Percentiles rank a stretch among this genome's conserved stretches.
phyloP scores from a whole-genome alignment of 202 grass and related monocot genomes.

The Setaria italica region DNA sequence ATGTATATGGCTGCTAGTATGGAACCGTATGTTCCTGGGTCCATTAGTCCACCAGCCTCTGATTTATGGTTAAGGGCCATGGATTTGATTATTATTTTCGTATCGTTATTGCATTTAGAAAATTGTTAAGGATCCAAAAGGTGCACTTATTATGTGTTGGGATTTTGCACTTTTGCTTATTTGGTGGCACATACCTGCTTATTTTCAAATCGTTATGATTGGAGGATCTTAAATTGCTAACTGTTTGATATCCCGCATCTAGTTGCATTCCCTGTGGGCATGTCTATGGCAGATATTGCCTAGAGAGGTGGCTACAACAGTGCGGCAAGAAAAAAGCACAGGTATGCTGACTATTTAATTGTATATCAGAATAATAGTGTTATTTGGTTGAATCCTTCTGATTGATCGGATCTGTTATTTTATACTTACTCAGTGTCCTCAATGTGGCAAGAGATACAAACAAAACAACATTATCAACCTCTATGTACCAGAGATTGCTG shows the following conservation, averaged over 20 bases:
- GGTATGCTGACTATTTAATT: constrained; percentile 35
- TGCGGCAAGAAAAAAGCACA: constrained; percentile 71
- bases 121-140: not conserved
- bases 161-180: constrained; percentile 9
- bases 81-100: not conserved
- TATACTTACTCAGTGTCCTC: constrained; percentile 76
- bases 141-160: not conserved
- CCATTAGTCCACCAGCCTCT: not conserved
- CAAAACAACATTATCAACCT: constrained; percentile 83
- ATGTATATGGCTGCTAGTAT: not conserved
- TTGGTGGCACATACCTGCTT: constrained; percentile 13
- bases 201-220: constrained; percentile 31
- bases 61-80: not conserved
- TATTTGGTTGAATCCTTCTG: constrained; percentile 25
- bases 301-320: constrained; percentile 79
- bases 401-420: constrained; percentile 26
- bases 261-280: constrained; percentile 99
- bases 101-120: not conserved
- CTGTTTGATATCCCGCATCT: constrained; percentile 32
- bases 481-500: constrained; percentile 79
- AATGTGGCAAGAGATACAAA: constrained; percentile 72
- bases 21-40: not conserved
- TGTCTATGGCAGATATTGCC: constrained; percentile 90
- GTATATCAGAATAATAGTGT: constrained; percentile 29
- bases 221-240: constrained; percentile 40